Conservation (phyloP, 257 asterid genomes). For the Scutellaria galericulata region DNA sequence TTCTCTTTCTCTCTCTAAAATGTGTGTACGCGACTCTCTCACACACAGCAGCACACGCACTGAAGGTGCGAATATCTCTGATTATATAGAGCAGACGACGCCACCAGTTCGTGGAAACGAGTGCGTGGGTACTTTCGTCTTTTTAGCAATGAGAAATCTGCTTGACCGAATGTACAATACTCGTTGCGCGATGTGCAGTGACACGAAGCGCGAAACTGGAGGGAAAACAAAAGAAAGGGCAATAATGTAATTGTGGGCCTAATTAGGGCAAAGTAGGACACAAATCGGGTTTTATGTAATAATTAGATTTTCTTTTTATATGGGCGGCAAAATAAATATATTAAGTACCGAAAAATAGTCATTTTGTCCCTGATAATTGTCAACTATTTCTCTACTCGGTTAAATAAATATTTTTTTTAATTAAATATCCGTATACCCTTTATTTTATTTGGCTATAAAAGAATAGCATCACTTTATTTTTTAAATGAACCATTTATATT, state of each 20-base stretch:
- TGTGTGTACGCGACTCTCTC: slow-evolving; percentile 10
- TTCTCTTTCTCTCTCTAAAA: slow-evolving; percentile 24
- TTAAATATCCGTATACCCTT: too few relatives aligned
- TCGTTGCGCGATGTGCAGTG: slow-evolving; percentile 16
- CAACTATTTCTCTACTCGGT: too few relatives aligned
- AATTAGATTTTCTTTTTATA: neutral
- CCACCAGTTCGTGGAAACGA: slow-evolving; percentile 13
- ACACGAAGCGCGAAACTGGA: slow-evolving; percentile 30
- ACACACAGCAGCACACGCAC: slow-evolving; percentile 36
- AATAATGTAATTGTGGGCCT: slow-evolving; percentile 37
- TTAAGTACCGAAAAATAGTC: neutral
- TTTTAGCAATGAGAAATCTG: neutral
- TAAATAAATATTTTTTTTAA: too few relatives aligned
- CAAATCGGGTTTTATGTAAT: slow-evolving; percentile 30
- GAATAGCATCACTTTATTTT: too few relatives aligned
- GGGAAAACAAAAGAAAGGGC: slow-evolving; percentile 34
- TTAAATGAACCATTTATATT: too few relatives aligned
- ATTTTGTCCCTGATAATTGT: too few relatives aligned
- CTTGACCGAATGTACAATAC: slow-evolving; percentile 35
- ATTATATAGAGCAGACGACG: slow-evolving; percentile 30
- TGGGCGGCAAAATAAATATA: slow-evolving; percentile 29
- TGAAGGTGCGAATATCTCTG: slow-evolving; percentile 30
- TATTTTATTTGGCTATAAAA: too few relatives aligned
- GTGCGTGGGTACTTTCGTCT: slow-evolving; percentile 33
- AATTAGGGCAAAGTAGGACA: slow-evolving; percentile 42